phyloP scores from a whole-genome alignment of 768 basidiomycete genomes.

The Calocera viscosa region DNA sequence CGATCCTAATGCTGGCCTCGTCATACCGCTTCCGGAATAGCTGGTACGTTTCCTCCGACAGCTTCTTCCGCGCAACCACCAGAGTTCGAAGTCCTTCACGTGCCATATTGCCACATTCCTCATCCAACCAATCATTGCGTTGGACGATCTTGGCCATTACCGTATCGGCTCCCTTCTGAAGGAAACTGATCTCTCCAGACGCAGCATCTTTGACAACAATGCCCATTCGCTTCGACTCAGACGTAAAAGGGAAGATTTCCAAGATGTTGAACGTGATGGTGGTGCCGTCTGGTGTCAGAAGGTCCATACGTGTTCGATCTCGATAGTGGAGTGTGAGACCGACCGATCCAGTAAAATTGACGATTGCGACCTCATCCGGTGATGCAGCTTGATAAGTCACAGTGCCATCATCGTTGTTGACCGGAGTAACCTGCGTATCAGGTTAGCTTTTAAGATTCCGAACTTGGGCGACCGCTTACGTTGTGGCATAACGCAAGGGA shows the following conservation, averaged over 20 bases:
- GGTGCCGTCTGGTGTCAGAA: constrained; percentile 56
- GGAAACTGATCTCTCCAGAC: constrained; percentile 69
- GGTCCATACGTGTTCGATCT: constrained; percentile 79
- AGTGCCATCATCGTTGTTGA: constrained; percentile 83
- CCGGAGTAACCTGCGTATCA: constrained; percentile 71
- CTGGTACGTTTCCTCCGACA: constrained; percentile 54
- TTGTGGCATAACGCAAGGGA: constrained; percentile 95
- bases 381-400: constrained; percentile 98
- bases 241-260: constrained; percentile 95
- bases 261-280: constrained; percentile 70
- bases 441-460: background rate
- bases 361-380: constrained; percentile 97
- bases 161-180: constrained; percentile 97
- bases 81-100: constrained; percentile 89
- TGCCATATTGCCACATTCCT: constrained; percentile 98
- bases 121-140: constrained; percentile 96
- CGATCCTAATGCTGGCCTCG: constrained; percentile 64
- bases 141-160: constrained; percentile 93
- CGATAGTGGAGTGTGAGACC: constrained; percentile 80
- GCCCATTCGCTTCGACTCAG: constrained; percentile 98
- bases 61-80: constrained; percentile 73
- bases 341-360: constrained; percentile 91
- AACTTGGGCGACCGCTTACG: constrained; percentile 36
- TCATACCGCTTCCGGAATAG: constrained; percentile 63
- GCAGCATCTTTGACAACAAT: constrained; percentile 77